phyloP scores from a whole-genome alignment of 2,329 filamentous ascomycete genomes.

The Cladosporium sp. region DNA sequence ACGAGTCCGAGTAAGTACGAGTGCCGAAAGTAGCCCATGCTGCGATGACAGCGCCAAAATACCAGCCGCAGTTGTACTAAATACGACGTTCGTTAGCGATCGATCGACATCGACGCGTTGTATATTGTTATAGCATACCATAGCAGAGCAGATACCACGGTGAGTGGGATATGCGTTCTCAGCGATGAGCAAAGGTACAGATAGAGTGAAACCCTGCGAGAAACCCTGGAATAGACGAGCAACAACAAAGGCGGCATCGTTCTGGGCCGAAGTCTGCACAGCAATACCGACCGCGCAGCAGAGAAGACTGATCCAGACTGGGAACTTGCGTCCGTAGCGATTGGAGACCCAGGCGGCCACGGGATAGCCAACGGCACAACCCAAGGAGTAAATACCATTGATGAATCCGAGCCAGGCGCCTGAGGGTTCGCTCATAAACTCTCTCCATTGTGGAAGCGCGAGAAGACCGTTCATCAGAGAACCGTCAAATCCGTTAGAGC shows the following conservation, averaged over 20 bases:
- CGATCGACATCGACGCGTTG: too few species aligned
- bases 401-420: slow-evolving; percentile 1
- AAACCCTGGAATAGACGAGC: slow-evolving; percentile 7
- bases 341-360: background rate
- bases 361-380: background rate
- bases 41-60: slow-evolving; percentile 18
- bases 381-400: background rate
- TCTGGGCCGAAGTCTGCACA: background rate
- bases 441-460: slow-evolving; percentile 1
- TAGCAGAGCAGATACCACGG: slow-evolving; percentile 58
- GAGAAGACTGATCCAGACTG: background rate
- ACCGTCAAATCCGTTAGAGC: slow-evolving; percentile 19
- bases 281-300: background rate
- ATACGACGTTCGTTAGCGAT: background rate
- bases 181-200: slow-evolving; percentile 58
- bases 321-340: slow-evolving; percentile 3
- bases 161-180: slow-evolving; percentile 67
- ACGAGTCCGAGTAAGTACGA: slow-evolving; percentile 15
- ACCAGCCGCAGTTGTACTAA: slow-evolving; percentile 56
- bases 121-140: slow-evolving; percentile 25
- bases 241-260: background rate
- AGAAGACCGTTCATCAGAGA: slow-evolving; percentile 16
- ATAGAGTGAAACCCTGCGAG: slow-evolving; percentile 20
- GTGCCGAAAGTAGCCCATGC: slow-evolving; percentile 20
- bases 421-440: background rate